Percentiles rank a stretch among this genome's conserved stretches.
These are phyloP conservation scores for Biscogniauxia sp. DNA, from an alignment of 2,329 filamentous ascomycete species.

Conservation along the genomic window DNA sequence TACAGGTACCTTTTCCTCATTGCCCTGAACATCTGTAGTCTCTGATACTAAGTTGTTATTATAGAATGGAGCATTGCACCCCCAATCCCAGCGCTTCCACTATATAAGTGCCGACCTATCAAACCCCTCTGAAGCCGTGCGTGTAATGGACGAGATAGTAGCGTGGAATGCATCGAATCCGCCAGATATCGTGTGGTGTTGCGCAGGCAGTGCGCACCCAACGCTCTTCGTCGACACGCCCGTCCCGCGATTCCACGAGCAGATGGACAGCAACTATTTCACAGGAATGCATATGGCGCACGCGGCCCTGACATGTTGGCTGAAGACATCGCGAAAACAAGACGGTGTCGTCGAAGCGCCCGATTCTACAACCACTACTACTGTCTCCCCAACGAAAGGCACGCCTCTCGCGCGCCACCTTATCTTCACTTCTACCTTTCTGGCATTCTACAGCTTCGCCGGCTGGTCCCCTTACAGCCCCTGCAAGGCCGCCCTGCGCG, in stretches of 20 bases:
- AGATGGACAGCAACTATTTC: slow-evolving; percentile 43
- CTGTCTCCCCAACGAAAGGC: too few relatives aligned
- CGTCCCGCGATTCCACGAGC: slow-evolving; percentile 29
- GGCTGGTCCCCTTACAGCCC: slow-evolving; percentile 67
- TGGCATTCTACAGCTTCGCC: slow-evolving; percentile 60
- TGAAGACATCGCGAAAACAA: slow-evolving; percentile 10
- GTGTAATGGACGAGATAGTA: slow-evolving; percentile 57
- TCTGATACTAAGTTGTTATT: neutral
- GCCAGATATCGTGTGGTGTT: slow-evolving; percentile 66
- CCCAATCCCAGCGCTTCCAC: slow-evolving; percentile 58
- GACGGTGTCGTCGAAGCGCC: neutral
- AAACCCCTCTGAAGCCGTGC: slow-evolving; percentile 52
- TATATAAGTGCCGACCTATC: slow-evolving; percentile 66
- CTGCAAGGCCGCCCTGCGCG: slow-evolving; percentile 64
- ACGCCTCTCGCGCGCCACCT: slow-evolving; percentile 48
- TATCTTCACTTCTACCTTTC: slow-evolving; percentile 64
- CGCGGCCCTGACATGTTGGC: slow-evolving; percentile 30
- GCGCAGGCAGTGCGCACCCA: slow-evolving; percentile 60
- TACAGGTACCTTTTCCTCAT: slow-evolving; percentile 40
- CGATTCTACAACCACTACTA: neutral
- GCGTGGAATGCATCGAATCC: slow-evolving; percentile 59
- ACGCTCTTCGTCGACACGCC: slow-evolving; percentile 37
- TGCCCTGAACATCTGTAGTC: slow-evolving; percentile 1
- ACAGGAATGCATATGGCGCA: slow-evolving; percentile 39
- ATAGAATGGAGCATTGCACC: slow-evolving; percentile 48